Conservation (phyloP, 371 early-diverging fungal genomes). For the Mortierella sp. region DNA sequence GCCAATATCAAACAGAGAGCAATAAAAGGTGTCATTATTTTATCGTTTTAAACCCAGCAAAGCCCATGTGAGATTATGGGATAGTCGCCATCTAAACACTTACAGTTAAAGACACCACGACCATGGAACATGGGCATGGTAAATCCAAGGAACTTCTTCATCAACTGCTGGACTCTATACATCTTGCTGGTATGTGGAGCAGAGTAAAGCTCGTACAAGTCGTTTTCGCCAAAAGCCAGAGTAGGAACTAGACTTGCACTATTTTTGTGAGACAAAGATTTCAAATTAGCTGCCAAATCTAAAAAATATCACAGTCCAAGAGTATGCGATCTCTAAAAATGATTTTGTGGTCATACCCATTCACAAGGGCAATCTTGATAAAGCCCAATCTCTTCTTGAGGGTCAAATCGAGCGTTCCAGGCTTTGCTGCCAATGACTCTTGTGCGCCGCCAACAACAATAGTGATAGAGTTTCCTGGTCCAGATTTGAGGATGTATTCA, state of each 20-base stretch:
- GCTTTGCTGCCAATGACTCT: constrained; percentile 78
- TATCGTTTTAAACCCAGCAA: not conserved
- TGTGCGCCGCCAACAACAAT: constrained; percentile 89
- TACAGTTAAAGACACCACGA: constrained; percentile 81
- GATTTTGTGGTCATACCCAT: constrained; percentile 58
- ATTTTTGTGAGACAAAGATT: not conserved
- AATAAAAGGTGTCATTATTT: constrained; percentile 40
- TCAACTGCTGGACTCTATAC: constrained; percentile 66
- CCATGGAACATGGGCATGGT: constrained; percentile 83
- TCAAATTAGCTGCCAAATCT: not conserved
- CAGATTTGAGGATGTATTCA: constrained; percentile 77
- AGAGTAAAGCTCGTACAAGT: constrained; percentile 77
- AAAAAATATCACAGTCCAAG: not conserved
- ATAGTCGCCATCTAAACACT: not conserved
- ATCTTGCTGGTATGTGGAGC: constrained; percentile 64
- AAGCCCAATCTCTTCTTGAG: constrained; percentile 84
- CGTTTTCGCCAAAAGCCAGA: constrained; percentile 89
- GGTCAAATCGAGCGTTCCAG: constrained; percentile 75
- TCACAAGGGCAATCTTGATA: constrained; percentile 82
- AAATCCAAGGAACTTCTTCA: constrained; percentile 74
- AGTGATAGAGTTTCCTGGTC: constrained; percentile 80
- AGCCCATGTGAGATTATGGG: not conserved
- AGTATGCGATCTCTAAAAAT: not conserved
- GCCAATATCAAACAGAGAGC: constrained; percentile 58
- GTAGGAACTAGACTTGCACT: constrained; percentile 79